Evolutionary conservation across 1,139 yeast genomes (phyloP).

Genomic region (Candida glucosophila): DNA sequence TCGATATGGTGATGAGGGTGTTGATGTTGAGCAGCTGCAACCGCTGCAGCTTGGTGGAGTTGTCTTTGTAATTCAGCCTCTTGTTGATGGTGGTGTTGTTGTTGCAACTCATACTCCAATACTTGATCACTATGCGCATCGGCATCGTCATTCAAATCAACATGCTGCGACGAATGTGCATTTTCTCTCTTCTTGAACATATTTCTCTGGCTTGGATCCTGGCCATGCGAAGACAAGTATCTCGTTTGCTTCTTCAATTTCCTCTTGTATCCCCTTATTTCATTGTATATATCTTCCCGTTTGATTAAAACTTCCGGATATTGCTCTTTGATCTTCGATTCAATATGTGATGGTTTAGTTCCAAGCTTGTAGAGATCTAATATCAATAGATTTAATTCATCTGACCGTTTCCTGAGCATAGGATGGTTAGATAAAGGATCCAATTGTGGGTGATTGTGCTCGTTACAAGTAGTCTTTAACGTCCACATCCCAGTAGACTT

Average conservation of each 20-base stretch:
- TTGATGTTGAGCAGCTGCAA: conserved; percentile 28
- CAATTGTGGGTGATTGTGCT: conserved; percentile 52
- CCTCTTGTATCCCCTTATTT: conserved; percentile 49
- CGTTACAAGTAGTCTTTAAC: conserved; percentile 45
- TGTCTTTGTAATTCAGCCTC: conserved; percentile 34
- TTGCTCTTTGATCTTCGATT: conserved; percentile 42
- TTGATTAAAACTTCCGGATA: conserved; percentile 49
- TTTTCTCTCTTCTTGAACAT: conserved; percentile 17
- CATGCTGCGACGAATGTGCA: conserved; percentile 25
- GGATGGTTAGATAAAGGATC: conserved; percentile 51
- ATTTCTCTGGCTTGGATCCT: conserved; percentile 8
- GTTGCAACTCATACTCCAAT: conserved; percentile 12
- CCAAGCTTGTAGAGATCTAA: conserved; percentile 48
- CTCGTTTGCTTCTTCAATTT: conserved; percentile 38
- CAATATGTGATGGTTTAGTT: conserved; percentile 51
- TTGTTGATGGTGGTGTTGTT: conserved; percentile 21
- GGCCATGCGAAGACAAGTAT: conserved; percentile 8
- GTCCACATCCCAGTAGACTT: conserved; percentile 46
- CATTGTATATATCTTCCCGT: conserved; percentile 51
- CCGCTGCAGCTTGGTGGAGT: conserved; percentile 30
- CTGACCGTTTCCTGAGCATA: conserved; percentile 47
- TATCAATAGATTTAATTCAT: conserved; percentile 44
- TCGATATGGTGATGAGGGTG: conserved; percentile 20
- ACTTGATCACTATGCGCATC: conserved; percentile 13
- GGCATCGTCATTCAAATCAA: conserved; percentile 21